These are phyloP conservation scores for Plenodomus lindquistii DNA, from an alignment of 2,329 filamentous ascomycete genomes.

Conservation along the genomic window DNA sequence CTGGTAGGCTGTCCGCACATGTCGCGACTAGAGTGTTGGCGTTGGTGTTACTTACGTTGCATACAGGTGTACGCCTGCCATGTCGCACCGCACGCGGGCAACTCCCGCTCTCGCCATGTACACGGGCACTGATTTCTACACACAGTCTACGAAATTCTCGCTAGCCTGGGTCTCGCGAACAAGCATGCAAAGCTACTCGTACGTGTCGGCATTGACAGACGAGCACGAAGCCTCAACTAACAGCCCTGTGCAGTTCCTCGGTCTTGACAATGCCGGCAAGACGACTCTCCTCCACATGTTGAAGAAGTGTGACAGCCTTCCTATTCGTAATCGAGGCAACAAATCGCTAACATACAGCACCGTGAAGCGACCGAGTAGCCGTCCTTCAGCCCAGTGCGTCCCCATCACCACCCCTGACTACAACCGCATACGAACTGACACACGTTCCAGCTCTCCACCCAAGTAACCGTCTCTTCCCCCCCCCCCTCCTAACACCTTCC, in stretches of 20 bases:
- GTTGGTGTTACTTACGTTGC: conserved; percentile 32
- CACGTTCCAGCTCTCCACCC: conserved; percentile 50
- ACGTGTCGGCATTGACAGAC: conserved; percentile 76
- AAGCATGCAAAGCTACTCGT: conserved; percentile 77
- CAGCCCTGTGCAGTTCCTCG: conserved; percentile 57
- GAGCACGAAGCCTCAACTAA: not conserved
- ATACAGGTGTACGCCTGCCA: conserved; percentile 16
- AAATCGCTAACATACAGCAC: conserved; percentile 51
- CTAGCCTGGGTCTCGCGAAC: conserved; percentile 84
- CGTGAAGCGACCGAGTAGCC: conserved; percentile 72
- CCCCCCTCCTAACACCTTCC: conserved; percentile 6
- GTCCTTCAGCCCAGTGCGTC: conserved; percentile 67
- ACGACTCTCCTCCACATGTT: conserved; percentile 93
- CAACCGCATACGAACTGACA: conserved; percentile 6
- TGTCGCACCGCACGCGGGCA: conserved; percentile 9
- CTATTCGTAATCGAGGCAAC: not conserved
- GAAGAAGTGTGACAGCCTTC: conserved; percentile 58
- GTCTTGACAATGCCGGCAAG: conserved; percentile 92
- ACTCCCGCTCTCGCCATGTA: conserved; percentile 4
- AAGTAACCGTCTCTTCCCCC: not conserved
- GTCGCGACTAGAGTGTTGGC: not conserved
- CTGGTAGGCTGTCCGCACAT: conserved; percentile 61
- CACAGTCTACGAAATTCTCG: conserved; percentile 84
- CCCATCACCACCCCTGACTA: not conserved
- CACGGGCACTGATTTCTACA: conserved; percentile 8